Conservation (phyloP, 345 rosid species). For the Camelina hispida region DNA sequence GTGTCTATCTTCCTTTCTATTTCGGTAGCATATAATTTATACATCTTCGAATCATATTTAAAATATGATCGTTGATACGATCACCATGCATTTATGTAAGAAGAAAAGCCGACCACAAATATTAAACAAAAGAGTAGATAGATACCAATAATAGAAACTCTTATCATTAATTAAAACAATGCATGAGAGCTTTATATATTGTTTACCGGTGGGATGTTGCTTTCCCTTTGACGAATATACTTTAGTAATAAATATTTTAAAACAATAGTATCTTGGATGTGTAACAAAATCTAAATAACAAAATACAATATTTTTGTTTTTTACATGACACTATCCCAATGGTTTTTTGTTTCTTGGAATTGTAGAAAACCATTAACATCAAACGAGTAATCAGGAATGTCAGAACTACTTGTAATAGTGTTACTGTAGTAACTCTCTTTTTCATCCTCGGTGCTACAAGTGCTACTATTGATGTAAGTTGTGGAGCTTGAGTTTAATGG, state of each 20-base stretch:
- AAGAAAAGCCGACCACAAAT: slow-evolving; percentile 27
- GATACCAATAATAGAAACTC: slow-evolving; percentile 43
- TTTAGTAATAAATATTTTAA: neutral
- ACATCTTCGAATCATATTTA: neutral
- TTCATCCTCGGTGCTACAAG: slow-evolving; percentile 62
- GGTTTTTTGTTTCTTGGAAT: slow-evolving; percentile 38
- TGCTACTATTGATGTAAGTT: slow-evolving; percentile 50
- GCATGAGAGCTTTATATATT: slow-evolving; percentile 12
- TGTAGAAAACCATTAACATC: slow-evolving; percentile 53
- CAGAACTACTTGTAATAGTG: slow-evolving; percentile 44
- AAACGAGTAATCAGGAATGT: slow-evolving; percentile 45
- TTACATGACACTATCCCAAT: slow-evolving; percentile 32
- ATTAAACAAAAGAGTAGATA: slow-evolving; percentile 34
- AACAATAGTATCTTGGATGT: slow-evolving; percentile 16
- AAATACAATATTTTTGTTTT: neutral
- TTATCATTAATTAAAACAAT: slow-evolving; percentile 25
- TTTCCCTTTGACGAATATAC: slow-evolving; percentile 27
- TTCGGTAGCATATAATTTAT: neutral
- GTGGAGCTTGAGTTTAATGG: slow-evolving; percentile 61
- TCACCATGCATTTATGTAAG: slow-evolving; percentile 20
- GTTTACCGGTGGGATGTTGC: slow-evolving; percentile 34
- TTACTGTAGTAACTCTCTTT: slow-evolving; percentile 58
- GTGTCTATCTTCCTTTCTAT: neutral
- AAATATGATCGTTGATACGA: slow-evolving; percentile 11
- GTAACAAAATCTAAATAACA: neutral